Base-by-base conservation (phyloP, 495 filamentous ascomycete genomes). In the Xylona heveae region DNA sequence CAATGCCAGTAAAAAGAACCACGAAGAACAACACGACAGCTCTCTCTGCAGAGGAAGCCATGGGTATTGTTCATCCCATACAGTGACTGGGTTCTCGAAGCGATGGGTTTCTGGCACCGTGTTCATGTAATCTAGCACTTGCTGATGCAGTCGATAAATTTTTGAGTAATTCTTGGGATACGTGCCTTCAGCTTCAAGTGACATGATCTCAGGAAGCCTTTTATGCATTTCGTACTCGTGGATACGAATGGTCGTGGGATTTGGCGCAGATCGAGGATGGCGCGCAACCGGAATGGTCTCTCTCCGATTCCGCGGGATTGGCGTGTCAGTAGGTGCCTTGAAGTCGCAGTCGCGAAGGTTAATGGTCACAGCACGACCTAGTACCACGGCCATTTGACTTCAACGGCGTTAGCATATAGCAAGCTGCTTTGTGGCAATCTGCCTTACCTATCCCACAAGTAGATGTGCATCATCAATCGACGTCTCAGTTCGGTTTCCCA, bases 321-420 rank as follows among this genome's bases (percentile, higher is more conserved):
- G 23, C 7, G 13, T 8, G 23, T 38, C 29, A 15, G 21, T 13
- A 2, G 35, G 29, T 17, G 28, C 28, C 17, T 31, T 38, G 24
- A 31, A 9, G 23, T 37, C 34, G 27, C 38, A 39, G 21, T 40
- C 38, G 25, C 23, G 24, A 13, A 26, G 19, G 26, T 40, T 15
- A 13, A 40, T 38, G 20, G 27, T 38, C 12, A 18, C 17, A 25
- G 23, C 8, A 25, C 23, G 23, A 25, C 39, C 39, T 16, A 41
- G 39, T n/a, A 39, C 34, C 35, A 41, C 34, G 18, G 39, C 35
- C 39, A 41, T 41, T 15, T 40, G 24, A 22, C 39, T 41, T 13
- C 7, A 18, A 6, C 4, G 19, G 35, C 38, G 22, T 8, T 25
- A 7, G 13, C 8, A 25, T 25, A 25, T 25, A 25, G 23, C 23